phyloP scores from a whole-genome alignment of 805 yeast species.

The Cephaloascus albidus region DNA sequence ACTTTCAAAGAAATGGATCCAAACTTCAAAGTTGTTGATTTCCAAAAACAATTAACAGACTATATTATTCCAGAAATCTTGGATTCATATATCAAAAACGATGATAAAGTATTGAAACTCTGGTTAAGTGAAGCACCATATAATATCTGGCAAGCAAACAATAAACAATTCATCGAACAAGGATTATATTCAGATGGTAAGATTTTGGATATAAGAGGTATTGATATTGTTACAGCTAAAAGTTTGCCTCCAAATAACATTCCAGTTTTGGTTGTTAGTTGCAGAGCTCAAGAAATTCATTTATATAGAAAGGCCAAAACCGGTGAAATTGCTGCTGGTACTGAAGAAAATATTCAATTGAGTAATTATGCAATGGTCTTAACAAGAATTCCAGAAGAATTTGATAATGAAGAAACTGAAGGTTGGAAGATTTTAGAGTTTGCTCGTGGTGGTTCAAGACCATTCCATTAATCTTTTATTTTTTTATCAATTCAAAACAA shows the following conservation, averaged over 20 bases:
- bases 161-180: constrained; percentile 86
- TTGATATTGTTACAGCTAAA: constrained; percentile 84
- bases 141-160: constrained; percentile 89
- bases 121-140: constrained; percentile 98
- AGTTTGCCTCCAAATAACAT: constrained; percentile 81
- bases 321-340: constrained; percentile 92
- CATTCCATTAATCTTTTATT: constrained; percentile 34
- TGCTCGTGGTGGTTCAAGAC: constrained; percentile 88
- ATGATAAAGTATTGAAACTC: constrained; percentile 66
- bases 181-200: constrained; percentile 86
- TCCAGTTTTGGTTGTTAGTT: constrained; percentile 88
- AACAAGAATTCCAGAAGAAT: constrained; percentile 86
- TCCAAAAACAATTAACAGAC: constrained; percentile 77
- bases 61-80: constrained; percentile 90
- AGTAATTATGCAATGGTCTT: constrained; percentile 95
- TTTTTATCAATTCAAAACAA: background rate
- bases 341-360: constrained; percentile 85
- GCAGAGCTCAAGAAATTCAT: constrained; percentile 95
- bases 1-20: constrained; percentile 89
- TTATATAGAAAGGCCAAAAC: constrained; percentile 83
- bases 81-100: constrained; percentile 93
- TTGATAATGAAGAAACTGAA: constrained; percentile 83
- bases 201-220: constrained; percentile 90
- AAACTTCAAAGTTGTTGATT: constrained; percentile 66
- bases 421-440: constrained; percentile 97